Evolutionary conservation across 2,329 filamentous ascomycete species (phyloP).

Genomic region (Colletotrichum tanaceti): DNA sequence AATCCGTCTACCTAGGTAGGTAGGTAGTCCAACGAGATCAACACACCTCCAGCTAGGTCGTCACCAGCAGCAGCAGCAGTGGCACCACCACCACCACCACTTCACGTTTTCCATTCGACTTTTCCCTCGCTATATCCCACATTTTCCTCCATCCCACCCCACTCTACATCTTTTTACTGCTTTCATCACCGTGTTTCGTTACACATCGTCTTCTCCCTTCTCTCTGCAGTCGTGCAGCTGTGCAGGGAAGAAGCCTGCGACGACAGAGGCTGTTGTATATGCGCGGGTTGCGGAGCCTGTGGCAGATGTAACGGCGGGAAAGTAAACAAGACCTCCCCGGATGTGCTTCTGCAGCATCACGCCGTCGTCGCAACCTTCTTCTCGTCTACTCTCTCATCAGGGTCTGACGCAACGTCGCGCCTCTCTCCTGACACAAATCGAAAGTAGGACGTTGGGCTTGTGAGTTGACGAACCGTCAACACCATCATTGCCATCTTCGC

Average conservation of each 20-base stretch:
- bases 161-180: background rate
- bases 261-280: slow-evolving; percentile 17
- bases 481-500: background rate
- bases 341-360: slow-evolving; percentile 22
- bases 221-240: background rate
- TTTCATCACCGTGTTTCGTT: background rate
- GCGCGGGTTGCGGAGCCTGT: slow-evolving; percentile 21
- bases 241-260: slow-evolving; percentile 35
- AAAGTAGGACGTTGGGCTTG: background rate
- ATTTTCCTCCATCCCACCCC: background rate
- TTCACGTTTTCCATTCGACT: background rate
- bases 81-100: background rate
- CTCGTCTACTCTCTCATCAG: slow-evolving; percentile 1
- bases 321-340: slow-evolving; percentile 37
- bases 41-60: slow-evolving; percentile 26
- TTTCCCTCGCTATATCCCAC: slow-evolving; percentile 3
- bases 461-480: background rate
- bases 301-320: slow-evolving; percentile 22
- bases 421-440: background rate
- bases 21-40: slow-evolving; percentile 32
- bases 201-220: background rate
- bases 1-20: too few species aligned
- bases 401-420: slow-evolving; percentile 1
- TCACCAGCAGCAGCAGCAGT: slow-evolving; percentile 6
- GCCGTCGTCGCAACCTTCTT: background rate